These are phyloP conservation scores for Colletotrichum sp. DNA, from an alignment of 2,329 filamentous ascomycete species.

Conservation along the genomic window DNA sequence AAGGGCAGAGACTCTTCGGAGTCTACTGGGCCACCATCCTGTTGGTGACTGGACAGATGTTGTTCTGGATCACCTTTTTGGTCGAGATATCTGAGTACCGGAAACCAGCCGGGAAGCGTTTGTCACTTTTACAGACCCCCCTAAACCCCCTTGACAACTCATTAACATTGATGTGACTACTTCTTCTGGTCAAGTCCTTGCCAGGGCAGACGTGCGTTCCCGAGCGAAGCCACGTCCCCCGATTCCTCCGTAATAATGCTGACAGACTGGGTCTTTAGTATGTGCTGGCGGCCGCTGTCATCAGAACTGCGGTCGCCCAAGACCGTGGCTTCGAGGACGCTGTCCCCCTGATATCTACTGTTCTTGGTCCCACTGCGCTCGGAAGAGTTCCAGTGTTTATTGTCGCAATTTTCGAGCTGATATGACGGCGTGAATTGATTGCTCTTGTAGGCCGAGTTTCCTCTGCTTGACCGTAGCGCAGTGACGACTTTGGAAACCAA, in stretches of 20 bases:
- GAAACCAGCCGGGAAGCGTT: not conserved
- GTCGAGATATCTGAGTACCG: not conserved
- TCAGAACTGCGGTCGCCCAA: not conserved
- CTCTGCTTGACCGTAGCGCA: not conserved
- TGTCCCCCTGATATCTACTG: not conserved
- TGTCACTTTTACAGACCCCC: not conserved
- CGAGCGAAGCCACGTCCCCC: not conserved
- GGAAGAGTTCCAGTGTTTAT: not conserved
- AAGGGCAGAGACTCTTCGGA: not conserved
- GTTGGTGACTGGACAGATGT: not conserved
- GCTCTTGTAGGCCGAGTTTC: not conserved
- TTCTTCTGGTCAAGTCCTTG: not conserved
- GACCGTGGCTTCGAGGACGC: not conserved
- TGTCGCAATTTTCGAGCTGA: not conserved
- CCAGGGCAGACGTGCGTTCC: not conserved
- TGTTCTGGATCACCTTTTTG: not conserved
- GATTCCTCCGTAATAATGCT: not conserved
- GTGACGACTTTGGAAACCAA: not conserved
- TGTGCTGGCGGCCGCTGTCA: not conserved
- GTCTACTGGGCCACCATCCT: not conserved
- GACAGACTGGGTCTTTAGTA: not conserved
- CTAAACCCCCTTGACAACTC: not conserved
- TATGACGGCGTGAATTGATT: not conserved
- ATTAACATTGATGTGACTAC: not conserved
- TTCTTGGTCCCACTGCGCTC: not conserved